These are phyloP conservation scores for Amoebophrya sp. DNA, from an alignment of 169 alveolate genomes.

Conservation along the genomic window DNA sequence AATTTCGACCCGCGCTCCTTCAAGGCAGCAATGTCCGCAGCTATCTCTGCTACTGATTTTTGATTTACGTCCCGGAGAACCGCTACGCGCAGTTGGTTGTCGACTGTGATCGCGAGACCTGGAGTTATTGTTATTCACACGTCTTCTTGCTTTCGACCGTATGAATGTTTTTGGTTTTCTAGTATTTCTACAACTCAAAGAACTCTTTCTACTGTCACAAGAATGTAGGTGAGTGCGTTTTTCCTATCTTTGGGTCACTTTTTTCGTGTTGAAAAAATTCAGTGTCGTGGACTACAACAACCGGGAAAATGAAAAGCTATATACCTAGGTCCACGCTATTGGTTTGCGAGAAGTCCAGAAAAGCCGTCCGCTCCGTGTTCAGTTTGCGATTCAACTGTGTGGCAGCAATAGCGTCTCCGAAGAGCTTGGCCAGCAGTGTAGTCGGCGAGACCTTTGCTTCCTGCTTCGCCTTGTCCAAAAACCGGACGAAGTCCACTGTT, in stretches of 20 bases:
- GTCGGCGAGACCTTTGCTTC: neutral
- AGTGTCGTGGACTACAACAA: too few relatives aligned
- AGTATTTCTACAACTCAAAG: too few relatives aligned
- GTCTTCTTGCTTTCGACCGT: too few relatives aligned
- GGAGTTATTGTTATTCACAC: too few relatives aligned
- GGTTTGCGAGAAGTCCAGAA: too few relatives aligned
- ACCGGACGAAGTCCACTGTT: neutral
- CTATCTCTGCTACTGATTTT: neutral
- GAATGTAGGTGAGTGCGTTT: too few relatives aligned
- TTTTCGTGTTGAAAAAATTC: too few relatives aligned
- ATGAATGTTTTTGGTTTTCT: too few relatives aligned
- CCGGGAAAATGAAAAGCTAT: too few relatives aligned
- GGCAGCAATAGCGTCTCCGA: neutral
- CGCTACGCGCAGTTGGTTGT: constrained; percentile 1
- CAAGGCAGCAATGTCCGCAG: neutral
- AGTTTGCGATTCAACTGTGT: neutral
- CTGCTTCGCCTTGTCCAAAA: neutral
- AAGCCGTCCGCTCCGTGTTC: neutral
- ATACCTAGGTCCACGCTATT: too few relatives aligned
- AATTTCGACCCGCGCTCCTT: neutral
- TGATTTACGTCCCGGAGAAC: neutral
- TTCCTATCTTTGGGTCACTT: too few relatives aligned
- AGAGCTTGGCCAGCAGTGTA: neutral
- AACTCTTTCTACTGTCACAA: too few relatives aligned
- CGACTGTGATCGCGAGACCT: constrained; percentile 10